Evolutionary conservation across 371 early-diverging fungal genomes (phyloP), one percentile per base, ranked within the genome.

Genomic region (Mortierella sp.): DNA sequence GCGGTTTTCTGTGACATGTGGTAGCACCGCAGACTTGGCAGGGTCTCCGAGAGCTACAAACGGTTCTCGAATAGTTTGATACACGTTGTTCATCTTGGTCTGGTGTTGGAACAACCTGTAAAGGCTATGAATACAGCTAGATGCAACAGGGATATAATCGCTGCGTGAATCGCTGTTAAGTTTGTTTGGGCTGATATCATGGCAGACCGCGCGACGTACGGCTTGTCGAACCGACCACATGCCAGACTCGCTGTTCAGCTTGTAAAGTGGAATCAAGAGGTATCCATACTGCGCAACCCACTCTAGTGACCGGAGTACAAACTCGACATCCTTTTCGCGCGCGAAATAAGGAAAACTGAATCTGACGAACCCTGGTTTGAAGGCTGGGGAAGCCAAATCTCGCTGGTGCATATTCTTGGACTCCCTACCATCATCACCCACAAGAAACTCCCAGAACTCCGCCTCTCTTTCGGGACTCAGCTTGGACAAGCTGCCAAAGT

Each of bases 381-480:
- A 39, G 18, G 32, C 35, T 35, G 61, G 69, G 16, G 20, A 37
- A 32, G 24, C 26, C 45, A 62, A 24, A 26, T 61, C 43, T 11
- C 51, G 47, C n/a, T 37, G 60, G 5, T 60, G 37, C 22, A 37
- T 16, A 5, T 60, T 37, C 32, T 37, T 30, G 5, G 60, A 37
- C 20, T 49, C 49, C n/a, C 18, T 61, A 9, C 18, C 62, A 1
- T 28, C 26, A 16, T 58, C 61, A 16, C 77, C 77, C 24, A 72
- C 9, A 28, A 77, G 47, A n/a, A 77, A 47, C 30, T 57, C 72
- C 78, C 78, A 77, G 40, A 77, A 72, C 30, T 55, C 51, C 16
- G n/a, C 37, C n/a, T 77, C 77, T 59, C 45, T 67, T 20, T 58
- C 69, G 14, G 68, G 64, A 64, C 62, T 72, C 72, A 40, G 68